Percentiles rank a stretch among this genome's conserved stretches.
Conservation (phyloP, 2,329 filamentous ascomycete species). For the Rachicladosporium sp. region DNA sequence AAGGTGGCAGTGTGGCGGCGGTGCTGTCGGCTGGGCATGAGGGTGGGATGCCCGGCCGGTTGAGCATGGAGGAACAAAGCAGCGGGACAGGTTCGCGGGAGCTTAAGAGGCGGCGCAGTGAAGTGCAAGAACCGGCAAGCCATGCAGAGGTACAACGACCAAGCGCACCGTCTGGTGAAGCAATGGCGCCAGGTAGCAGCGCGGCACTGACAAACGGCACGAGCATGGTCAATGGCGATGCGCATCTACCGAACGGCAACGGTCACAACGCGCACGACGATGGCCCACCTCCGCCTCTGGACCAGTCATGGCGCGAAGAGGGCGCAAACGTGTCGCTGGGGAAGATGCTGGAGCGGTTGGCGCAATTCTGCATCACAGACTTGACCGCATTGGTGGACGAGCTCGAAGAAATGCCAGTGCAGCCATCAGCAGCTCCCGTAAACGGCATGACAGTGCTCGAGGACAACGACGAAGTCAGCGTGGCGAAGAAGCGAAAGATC, state of each 20-base stretch:
- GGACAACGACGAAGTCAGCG: conserved; percentile 52
- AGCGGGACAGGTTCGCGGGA: conserved; percentile 23
- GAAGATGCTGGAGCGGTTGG: conserved; percentile 61
- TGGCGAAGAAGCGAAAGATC: conserved; percentile 62
- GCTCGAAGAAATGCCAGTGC: conserved; percentile 50
- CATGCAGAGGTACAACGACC: too few species aligned
- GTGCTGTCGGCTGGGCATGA: conserved; percentile 9
- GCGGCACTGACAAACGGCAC: conserved; percentile 5
- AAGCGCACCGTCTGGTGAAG: conserved; percentile 1
- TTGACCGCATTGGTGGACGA: conserved; percentile 58
- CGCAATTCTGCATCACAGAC: conserved; percentile 71
- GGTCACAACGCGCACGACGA: conserved; percentile 5
- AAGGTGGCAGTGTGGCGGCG: conserved; percentile 9
- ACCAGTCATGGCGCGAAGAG: conserved; percentile 50
- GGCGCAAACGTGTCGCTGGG: conserved; percentile 65
- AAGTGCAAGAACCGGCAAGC: conserved; percentile 6
- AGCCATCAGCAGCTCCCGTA: conserved; percentile 33
- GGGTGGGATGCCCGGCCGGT: conserved; percentile 34
- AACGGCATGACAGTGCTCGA: conserved; percentile 33
- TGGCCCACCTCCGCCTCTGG: conserved; percentile 36
- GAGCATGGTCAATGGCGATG: too few species aligned
- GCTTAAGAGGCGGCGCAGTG: conserved; percentile 20
- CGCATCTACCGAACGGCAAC: conserved; percentile 8
- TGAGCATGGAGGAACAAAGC: conserved; percentile 36
- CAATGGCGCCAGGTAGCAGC: conserved; percentile 6